phyloP scores from a whole-genome alignment of 192 early-diverging fungal species.

The Coemansia sp. region DNA sequence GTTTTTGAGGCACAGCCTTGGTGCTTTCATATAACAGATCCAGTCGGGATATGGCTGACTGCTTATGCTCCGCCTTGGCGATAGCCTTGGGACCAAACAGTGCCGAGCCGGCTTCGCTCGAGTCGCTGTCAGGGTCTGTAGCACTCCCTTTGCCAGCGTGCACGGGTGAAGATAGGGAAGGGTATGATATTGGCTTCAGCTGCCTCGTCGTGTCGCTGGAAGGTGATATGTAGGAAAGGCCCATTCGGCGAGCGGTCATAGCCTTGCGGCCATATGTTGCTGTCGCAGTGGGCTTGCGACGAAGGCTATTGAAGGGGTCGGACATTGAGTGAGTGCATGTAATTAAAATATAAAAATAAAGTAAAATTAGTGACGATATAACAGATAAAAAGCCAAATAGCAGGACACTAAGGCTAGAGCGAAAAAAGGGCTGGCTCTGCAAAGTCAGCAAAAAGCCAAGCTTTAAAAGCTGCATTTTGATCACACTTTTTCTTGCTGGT shows the following conservation, averaged over 20 bases:
- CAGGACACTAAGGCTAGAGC: not conserved
- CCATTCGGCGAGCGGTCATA: constrained; percentile 36
- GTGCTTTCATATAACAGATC: constrained; percentile 30
- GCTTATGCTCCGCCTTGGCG: too few relatives aligned
- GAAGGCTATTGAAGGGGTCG: constrained; percentile 44
- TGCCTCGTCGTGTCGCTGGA: not conserved
- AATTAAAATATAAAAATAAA: constrained; percentile 2
- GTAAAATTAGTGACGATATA: constrained; percentile 8
- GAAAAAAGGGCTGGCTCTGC: not conserved
- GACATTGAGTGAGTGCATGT: constrained; percentile 15
- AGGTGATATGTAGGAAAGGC: not conserved
- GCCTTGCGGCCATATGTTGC: constrained; percentile 48
- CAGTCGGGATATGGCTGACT: constrained; percentile 1
- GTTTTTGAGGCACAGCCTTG: too few relatives aligned
- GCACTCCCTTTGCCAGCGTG: too few relatives aligned
- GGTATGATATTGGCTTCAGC: not conserved
- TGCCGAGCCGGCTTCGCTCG: too few relatives aligned
- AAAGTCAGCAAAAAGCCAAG: too few relatives aligned
- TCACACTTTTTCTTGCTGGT: too few relatives aligned
- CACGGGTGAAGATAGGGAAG: not conserved
- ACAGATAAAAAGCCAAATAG: not conserved
- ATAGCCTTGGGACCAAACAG: too few relatives aligned
- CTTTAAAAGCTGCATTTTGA: too few relatives aligned
- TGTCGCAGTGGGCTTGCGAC: constrained; percentile 30
- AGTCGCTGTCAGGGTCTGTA: not conserved